These are phyloP conservation scores for Aureobasidium sp. DNA, from an alignment of 2,329 filamentous ascomycete genomes.

Conservation along the genomic window DNA sequence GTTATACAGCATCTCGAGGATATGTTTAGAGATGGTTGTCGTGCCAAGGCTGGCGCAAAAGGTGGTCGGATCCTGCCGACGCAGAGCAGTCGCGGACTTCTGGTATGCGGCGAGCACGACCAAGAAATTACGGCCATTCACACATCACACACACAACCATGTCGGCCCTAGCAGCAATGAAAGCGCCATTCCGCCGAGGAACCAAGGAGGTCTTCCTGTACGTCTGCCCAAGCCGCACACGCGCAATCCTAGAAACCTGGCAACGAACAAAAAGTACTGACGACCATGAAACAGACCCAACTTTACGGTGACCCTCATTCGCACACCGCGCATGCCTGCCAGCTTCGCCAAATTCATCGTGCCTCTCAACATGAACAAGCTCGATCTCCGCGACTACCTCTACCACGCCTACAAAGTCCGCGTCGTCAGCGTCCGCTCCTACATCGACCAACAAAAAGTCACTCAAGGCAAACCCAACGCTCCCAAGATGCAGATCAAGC, in stretches of 20 bases:
- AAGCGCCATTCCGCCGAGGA: conserved; percentile 25
- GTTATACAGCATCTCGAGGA: not conserved
- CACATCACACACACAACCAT: conserved; percentile 1
- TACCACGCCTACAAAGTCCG: conserved; percentile 74
- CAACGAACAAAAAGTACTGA: conserved; percentile 4
- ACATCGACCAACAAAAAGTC: conserved; percentile 60
- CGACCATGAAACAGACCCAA: conserved; percentile 52
- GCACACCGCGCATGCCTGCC: conserved; percentile 61
- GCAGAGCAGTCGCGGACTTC: not conserved
- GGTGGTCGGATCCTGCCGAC: not conserved
- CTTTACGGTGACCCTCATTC: conserved; percentile 71
- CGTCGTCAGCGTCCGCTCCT: conserved; percentile 65
- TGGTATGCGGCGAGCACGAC: conserved; percentile 10
- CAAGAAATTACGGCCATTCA: not conserved
- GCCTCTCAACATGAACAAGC: conserved; percentile 86
- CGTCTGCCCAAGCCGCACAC: conserved; percentile 5
- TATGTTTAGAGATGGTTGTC: not conserved
- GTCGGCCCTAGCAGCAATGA: not conserved
- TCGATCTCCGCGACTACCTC: conserved; percentile 93
- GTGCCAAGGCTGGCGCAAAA: not conserved
- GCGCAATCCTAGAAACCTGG: not conserved
- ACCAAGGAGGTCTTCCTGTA: conserved; percentile 30
- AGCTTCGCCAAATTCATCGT: conserved; percentile 85
- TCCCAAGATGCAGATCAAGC: conserved; percentile 32
- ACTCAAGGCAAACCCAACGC: conserved; percentile 40